These are phyloP conservation scores for Fusarium sp. DNA, from an alignment of 2,329 filamentous ascomycete species.

Conservation along the genomic window DNA sequence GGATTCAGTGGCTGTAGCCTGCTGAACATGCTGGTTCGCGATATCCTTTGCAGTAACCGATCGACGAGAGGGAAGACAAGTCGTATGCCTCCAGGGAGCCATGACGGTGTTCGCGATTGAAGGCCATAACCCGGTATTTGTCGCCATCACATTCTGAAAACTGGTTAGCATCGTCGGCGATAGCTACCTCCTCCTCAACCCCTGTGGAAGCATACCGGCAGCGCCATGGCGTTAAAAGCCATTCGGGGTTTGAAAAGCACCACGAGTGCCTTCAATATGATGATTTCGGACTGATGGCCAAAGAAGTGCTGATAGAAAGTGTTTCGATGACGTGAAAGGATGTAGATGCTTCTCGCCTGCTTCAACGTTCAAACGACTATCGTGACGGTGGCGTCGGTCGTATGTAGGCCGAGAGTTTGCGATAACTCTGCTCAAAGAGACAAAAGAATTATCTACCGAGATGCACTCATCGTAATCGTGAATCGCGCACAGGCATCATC, in stretches of 20 bases:
- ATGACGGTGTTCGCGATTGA: constrained; percentile 54
- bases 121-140: constrained; percentile 57
- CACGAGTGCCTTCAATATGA: constrained; percentile 15
- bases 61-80: constrained; percentile 20
- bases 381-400: constrained; percentile 3
- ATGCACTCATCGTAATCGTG: constrained; percentile 41
- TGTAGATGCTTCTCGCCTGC: constrained; percentile 15
- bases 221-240: constrained; percentile 43
- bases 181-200: constrained; percentile 1
- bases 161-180: constrained; percentile 35
- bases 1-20: constrained; percentile 11
- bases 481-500: constrained; percentile 40
- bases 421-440: constrained; percentile 27
- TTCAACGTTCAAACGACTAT: constrained; percentile 18
- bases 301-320: constrained; percentile 22
- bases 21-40: constrained; percentile 15
- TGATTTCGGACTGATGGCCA: constrained; percentile 17
- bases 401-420: constrained; percentile 4
- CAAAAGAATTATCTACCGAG: constrained; percentile 35
- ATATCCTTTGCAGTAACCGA: constrained; percentile 13
- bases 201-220: constrained; percentile 43
- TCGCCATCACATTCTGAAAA: constrained; percentile 53
- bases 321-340: constrained; percentile 38
- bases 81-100: constrained; percentile 47
- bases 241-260: constrained; percentile 26